Percentiles rank a stretch among this genome's conserved stretches.
Conservation (phyloP, 176 grass and related monocot genomes). For the Eleusine coracana region DNA sequence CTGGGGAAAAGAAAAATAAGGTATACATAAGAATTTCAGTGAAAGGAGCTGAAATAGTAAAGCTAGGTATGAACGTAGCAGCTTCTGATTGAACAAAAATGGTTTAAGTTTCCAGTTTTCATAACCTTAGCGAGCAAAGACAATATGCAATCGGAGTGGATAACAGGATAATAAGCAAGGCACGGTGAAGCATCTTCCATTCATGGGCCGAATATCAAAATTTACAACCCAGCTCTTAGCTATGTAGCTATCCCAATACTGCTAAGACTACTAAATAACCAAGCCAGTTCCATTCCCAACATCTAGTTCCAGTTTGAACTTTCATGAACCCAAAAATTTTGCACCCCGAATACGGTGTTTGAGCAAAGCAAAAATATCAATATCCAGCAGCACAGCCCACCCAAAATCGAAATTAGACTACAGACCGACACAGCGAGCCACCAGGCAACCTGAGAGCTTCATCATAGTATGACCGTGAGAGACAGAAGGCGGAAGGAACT, state of each 20-base stretch:
- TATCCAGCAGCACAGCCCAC: neutral
- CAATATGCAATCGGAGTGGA: neutral
- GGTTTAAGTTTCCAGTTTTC: neutral
- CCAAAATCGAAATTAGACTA: neutral
- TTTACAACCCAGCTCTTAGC: neutral
- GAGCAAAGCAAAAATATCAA: neutral
- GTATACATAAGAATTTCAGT: constrained; percentile 8
- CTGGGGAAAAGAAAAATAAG: constrained; percentile 42
- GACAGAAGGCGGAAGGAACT: neutral
- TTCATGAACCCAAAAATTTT: neutral
- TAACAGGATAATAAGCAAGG: neutral
- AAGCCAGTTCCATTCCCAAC: neutral
- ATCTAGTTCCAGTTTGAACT: neutral
- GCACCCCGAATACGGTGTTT: neutral
- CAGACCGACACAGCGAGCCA: neutral
- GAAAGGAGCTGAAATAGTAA: neutral
- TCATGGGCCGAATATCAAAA: neutral
- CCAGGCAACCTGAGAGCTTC: neutral
- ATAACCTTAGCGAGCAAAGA: neutral
- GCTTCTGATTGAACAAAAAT: neutral
- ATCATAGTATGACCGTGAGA: too few relatives aligned
- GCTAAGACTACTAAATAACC: neutral
- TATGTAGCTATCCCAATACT: neutral
- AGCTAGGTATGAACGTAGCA: neutral
- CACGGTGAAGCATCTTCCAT: neutral